Base-by-base conservation (phyloP, 768 basidiomycete species). In the Pleurotus ostreatus region DNA sequence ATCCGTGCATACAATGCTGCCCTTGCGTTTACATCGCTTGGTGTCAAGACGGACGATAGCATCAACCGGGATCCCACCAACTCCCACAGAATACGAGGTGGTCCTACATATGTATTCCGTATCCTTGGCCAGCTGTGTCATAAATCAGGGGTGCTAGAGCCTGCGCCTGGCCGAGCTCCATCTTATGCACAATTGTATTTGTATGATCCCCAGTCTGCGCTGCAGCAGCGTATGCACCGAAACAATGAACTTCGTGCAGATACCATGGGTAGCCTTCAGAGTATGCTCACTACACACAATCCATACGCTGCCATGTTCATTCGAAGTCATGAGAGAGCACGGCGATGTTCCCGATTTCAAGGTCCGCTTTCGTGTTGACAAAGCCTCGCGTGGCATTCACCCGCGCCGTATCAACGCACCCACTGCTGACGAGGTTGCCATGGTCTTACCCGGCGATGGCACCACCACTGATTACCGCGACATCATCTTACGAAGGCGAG, bases 101-200 rank as follows among this genome's bases (percentile, higher is more conserved):
- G 60, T 49, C 68, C 68, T 1, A 66, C 69, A 1, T 66, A 59
- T 15, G 55, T 64, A 5, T 71, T 68, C 51, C 40, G 49, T 2
- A 65, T 74, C 25, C 68, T 69, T 54, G 70, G 69, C 0, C 46
- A 63, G 16, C 66, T 75, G 0, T 65, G 65, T 49, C 73, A 77
- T 62, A 61, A 60, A 0, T 60, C 67, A 20, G 70, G 69, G 6
- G 68, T 74, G 46, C 62, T 78, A 0, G 45, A 59, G 12, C 67
- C 75, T 44, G 22, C 47, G 2, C 55, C 58, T 13, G 69, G 61
- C 9, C 1, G 34, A 0, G 38, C 55, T 0, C 66, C 72, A 0
- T 16, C 39, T 0, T 76, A 68, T 66, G 68, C 73, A 3, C 73
- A 78, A 55, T 65, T 77, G 0, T 75, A 75, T 47, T 65, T 78